phyloP scores from a whole-genome alignment of 164 flowering plant genomes.

The Aristolochia fimbriata region DNA sequence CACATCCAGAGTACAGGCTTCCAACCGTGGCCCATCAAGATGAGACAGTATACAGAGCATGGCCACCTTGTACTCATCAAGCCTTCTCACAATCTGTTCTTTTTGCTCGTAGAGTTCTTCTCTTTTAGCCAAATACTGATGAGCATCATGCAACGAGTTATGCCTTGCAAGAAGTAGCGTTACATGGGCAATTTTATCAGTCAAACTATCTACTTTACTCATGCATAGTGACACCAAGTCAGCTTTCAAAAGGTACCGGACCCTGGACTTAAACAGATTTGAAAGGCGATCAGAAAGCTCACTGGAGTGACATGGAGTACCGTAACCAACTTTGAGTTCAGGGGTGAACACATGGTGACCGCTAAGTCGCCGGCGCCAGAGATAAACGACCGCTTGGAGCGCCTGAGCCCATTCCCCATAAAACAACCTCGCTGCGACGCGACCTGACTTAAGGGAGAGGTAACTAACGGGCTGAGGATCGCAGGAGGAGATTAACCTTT shows the following conservation, averaged over 20 bases:
- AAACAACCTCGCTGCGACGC: slow-evolving; percentile 20
- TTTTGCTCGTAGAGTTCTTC: slow-evolving; percentile 25
- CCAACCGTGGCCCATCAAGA: slow-evolving; percentile 23
- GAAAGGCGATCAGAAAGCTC: slow-evolving; percentile 38
- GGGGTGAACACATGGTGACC: slow-evolving; percentile 33
- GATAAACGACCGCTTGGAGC: slow-evolving; percentile 22
- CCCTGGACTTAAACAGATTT: slow-evolving; percentile 22
- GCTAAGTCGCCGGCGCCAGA: slow-evolving; percentile 51
- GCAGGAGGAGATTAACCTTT: neutral
- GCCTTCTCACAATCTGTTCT: slow-evolving; percentile 32
- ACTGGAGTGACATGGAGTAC: slow-evolving; percentile 26
- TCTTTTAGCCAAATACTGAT: slow-evolving; percentile 15
- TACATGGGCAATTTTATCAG: slow-evolving; percentile 22
- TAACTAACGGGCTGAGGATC: neutral
- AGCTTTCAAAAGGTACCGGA: slow-evolving; percentile 19
- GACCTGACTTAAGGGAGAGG: neutral
- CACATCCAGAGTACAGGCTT: slow-evolving; percentile 6
- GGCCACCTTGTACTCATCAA: slow-evolving; percentile 50
- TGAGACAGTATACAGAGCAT: slow-evolving; percentile 34
- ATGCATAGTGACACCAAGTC: slow-evolving; percentile 24
- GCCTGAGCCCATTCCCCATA: slow-evolving; percentile 40
- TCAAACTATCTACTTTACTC: slow-evolving; percentile 17
- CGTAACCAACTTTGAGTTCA: slow-evolving; percentile 8
- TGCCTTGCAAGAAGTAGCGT: slow-evolving; percentile 4
- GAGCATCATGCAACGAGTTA: neutral